phyloP scores from a whole-genome alignment of 129 eudicot genomes.

The Artemisia annua region DNA sequence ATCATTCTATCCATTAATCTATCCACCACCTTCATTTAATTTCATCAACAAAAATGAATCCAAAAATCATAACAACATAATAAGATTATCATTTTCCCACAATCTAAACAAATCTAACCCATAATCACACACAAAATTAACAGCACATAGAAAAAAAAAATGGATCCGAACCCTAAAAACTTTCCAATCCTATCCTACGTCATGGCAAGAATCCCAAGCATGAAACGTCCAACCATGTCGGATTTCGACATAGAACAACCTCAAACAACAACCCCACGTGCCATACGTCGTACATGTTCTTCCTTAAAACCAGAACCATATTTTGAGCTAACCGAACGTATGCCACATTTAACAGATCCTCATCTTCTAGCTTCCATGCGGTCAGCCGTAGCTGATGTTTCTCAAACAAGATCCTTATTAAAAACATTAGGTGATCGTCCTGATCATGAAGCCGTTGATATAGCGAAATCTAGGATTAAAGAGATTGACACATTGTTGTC shows the following conservation, averaged over 20 bases:
- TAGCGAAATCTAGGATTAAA: slow-evolving; percentile 50
- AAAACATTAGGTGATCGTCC: slow-evolving; percentile 69
- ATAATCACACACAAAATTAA: slow-evolving; percentile 6
- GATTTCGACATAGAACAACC: slow-evolving; percentile 66
- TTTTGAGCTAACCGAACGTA: slow-evolving; percentile 63
- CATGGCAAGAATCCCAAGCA: slow-evolving; percentile 60
- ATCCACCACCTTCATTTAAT: slow-evolving; percentile 1
- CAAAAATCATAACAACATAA: neutral
- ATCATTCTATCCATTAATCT: neutral
- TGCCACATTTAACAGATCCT: slow-evolving; percentile 80
- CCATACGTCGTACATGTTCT: slow-evolving; percentile 5
- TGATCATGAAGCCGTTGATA: slow-evolving; percentile 79
- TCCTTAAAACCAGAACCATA: slow-evolving; percentile 38
- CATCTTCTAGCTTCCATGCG: slow-evolving; percentile 65
- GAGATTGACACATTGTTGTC: slow-evolving; percentile 53
- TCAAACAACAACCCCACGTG: slow-evolving; percentile 23
- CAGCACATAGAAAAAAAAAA: neutral
- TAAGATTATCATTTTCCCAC: slow-evolving; percentile 12
- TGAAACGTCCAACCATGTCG: slow-evolving; percentile 32
- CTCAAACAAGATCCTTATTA: slow-evolving; percentile 70
- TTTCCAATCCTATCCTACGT: slow-evolving; percentile 79
- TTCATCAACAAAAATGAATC: slow-evolving; percentile 14
- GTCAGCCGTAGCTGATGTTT: slow-evolving; percentile 62
- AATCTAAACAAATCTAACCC: neutral
- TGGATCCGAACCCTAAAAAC: slow-evolving; percentile 70